Evolutionary conservation across 2,329 filamentous ascomycete species (phyloP).

Genomic region (Colletotrichum spaethianum): DNA sequence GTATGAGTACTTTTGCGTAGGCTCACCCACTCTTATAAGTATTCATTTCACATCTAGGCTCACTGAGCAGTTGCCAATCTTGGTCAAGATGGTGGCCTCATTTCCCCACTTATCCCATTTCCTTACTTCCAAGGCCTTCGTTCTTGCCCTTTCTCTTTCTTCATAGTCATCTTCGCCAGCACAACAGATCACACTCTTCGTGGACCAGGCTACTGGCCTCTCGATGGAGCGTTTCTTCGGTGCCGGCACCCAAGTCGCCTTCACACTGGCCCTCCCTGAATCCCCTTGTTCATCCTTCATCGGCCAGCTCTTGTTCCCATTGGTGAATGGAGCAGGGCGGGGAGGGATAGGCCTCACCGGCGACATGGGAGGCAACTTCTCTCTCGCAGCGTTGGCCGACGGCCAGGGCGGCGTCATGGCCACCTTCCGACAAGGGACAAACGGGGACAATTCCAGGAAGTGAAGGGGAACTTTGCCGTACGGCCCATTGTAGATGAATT

Average conservation of each 20-base stretch:
- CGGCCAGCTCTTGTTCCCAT: conserved; percentile 60
- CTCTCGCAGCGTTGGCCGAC: conserved; percentile 61
- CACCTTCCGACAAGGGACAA: conserved; percentile 59
- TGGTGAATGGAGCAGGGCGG: conserved; percentile 58
- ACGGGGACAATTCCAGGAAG: conserved; percentile 61
- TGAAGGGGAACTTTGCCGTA: conserved; percentile 56
- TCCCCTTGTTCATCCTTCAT: conserved; percentile 58
- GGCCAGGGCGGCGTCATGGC: conserved; percentile 54
- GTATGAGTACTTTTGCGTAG: conserved; percentile 12
- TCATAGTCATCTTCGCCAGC: conserved; percentile 25
- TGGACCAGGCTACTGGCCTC: conserved; percentile 52
- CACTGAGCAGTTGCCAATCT: not conserved
- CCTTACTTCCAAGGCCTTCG: not conserved
- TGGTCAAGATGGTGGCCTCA: not conserved
- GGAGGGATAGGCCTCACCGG: conserved; percentile 60
- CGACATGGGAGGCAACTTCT: conserved; percentile 60
- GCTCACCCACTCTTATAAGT: conserved; percentile 12
- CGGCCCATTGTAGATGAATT: conserved; percentile 58
- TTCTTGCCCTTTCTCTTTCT: not conserved
- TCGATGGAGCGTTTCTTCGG: conserved; percentile 56
- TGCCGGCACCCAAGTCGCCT: conserved; percentile 54
- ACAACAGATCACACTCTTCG: conserved; percentile 45
- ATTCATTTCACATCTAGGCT: not conserved
- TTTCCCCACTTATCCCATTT: not conserved
- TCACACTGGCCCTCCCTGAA: conserved; percentile 59